Conservation (phyloP, 2,329 filamentous ascomycete genomes). For the Claviceps sp. region DNA sequence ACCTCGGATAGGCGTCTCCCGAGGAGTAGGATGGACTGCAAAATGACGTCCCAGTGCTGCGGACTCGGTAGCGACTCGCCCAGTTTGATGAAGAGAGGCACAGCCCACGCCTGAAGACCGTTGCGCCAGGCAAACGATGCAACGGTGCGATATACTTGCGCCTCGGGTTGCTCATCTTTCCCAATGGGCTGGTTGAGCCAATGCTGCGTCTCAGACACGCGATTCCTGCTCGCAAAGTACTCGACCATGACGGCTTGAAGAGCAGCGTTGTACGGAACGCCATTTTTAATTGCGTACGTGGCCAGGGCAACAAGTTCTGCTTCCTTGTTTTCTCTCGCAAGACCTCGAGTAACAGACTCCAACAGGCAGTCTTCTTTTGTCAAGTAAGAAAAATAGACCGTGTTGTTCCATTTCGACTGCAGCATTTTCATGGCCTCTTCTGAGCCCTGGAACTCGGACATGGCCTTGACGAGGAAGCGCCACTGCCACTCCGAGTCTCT, state of each 20-base stretch:
- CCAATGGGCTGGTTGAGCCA: constrained; percentile 51
- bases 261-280: constrained; percentile 28
- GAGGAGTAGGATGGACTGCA: constrained; percentile 57
- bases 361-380: constrained; percentile 13
- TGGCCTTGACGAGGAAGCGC: constrained; percentile 22
- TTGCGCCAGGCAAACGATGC: constrained; percentile 43
- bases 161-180: constrained; percentile 7
- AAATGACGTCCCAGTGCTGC: constrained; percentile 54
- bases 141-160: constrained; percentile 16
- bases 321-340: constrained; percentile 46
- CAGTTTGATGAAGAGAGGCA: constrained; percentile 40
- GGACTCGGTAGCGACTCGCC: constrained; percentile 35
- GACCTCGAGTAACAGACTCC: constrained; percentile 33
- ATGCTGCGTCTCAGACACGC: constrained; percentile 46
- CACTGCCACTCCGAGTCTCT: constrained; percentile 14
- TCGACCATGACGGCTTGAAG: constrained; percentile 43
- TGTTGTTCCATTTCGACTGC: constrained; percentile 16
- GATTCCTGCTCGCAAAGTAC: constrained; percentile 47
- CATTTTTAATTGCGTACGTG: constrained; percentile 34
- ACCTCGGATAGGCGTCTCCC: constrained; percentile 48
- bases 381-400: constrained; percentile 10
- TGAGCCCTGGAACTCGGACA: constrained; percentile 42
- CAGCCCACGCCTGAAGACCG: constrained; percentile 47
- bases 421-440: constrained; percentile 37
- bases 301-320: constrained; percentile 43